These are phyloP conservation scores for Boletus tomentosulus DNA, from an alignment of 768 basidiomycete genomes.

Conservation along the genomic window DNA sequence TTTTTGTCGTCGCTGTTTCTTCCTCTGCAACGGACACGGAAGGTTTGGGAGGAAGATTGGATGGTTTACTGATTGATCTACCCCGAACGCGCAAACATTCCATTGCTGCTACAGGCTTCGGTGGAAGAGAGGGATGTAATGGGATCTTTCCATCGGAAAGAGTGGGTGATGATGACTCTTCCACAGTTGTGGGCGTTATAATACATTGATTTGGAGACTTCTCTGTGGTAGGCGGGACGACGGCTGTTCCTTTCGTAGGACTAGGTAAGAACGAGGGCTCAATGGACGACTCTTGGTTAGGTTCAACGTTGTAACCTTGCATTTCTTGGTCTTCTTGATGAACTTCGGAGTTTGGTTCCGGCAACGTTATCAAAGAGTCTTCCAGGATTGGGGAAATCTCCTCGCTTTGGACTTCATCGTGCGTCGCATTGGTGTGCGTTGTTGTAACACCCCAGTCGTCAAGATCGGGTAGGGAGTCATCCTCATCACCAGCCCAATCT, in stretches of 20 bases:
- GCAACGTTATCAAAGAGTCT: slow-evolving; percentile 57
- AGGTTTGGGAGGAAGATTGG: slow-evolving; percentile 14
- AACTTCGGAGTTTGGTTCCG: slow-evolving; percentile 39
- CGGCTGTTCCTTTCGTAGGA: slow-evolving; percentile 1
- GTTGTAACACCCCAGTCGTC: slow-evolving; percentile 80
- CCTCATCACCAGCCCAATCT: slow-evolving; percentile 88
- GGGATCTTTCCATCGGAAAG: slow-evolving; percentile 20
- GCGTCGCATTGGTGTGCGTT: slow-evolving; percentile 26
- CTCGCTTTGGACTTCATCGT: slow-evolving; percentile 31
- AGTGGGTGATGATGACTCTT: slow-evolving; percentile 6
- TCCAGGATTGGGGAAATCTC: slow-evolving; percentile 67
- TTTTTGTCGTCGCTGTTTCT: slow-evolving; percentile 11
- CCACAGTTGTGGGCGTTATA: slow-evolving; percentile 5
- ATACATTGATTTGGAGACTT: slow-evolving; percentile 18
- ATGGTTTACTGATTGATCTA: slow-evolving; percentile 9
- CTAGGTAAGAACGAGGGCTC: slow-evolving; percentile 7
- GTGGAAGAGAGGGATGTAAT: slow-evolving; percentile 45
- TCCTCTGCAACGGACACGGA: slow-evolving; percentile 5
- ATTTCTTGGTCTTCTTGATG: slow-evolving; percentile 18
- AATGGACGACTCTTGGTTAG: slow-evolving; percentile 6
- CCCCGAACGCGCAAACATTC: slow-evolving; percentile 13
- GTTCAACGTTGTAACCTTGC: slow-evolving; percentile 15
- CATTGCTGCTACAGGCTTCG: slow-evolving; percentile 37
- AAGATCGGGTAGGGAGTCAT: slow-evolving; percentile 73
- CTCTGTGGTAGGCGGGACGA: slow-evolving; percentile 3